Evolutionary conservation across 768 basidiomycete genomes (phyloP), one percentile per base, ranked within the genome.

Genomic region (Phanerodontia chrysosporium): DNA sequence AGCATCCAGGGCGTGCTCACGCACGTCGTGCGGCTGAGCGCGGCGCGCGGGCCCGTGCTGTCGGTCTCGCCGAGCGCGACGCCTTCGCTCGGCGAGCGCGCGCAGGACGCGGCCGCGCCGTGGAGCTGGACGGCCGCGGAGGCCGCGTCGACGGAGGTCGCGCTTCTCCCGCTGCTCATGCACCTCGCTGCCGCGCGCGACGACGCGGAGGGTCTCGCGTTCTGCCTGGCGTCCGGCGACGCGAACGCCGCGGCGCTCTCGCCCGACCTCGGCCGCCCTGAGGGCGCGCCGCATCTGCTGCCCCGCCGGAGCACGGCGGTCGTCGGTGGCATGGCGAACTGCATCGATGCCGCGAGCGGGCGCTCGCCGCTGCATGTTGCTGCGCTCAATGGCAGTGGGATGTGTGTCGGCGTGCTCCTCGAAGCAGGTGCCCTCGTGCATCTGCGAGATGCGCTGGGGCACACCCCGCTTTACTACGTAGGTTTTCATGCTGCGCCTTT

Each of bases 381-480:
- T 1, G 84, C 89, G 28, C 69, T 94, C 32, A 84, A 86, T 55
- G 90, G 91, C 1, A 79, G 81, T 60, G 60, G 64, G 9, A 64
- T 63, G 10, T 74, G 76, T 39, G 73, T 77, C 39, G 68, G 68
- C 30, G 66, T 81, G 30, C 73, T 95, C 36, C 78, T 95, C 21
- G 76, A 82, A 60, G 83, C 83, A 0, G 92, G 92, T 4, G 90
- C 92, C 0, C 75, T 92, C 14, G 92, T 95, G 22, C 92, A 95
- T 70, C 75, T 89, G 9, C 79, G 93, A 57, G 93, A 95, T 69
- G 68, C 72, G 0, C 76, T 94, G 46, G 93, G 90, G 1, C 92
- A 94, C 66, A 93, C 92, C 14, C 81, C 90, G 2, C 75, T 94
- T 16, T 94, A 93, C 72, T 89, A 92, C 72, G 90, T 90, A 62